phyloP scores from a whole-genome alignment of 192 early-diverging fungal genomes.

The Linnemannia schmuckeri region DNA sequence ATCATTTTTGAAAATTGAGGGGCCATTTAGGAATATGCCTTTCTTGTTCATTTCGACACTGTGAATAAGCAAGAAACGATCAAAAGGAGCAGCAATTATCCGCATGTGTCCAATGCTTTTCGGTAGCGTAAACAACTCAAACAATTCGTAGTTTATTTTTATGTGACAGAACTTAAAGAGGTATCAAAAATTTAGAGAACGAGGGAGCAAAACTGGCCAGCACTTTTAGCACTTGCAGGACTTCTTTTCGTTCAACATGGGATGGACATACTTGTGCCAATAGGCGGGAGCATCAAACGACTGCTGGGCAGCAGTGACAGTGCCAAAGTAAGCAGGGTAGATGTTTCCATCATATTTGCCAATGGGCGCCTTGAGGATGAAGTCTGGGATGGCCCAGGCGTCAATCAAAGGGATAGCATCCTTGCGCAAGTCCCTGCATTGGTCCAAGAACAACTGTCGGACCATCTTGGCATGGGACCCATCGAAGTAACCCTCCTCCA shows the following conservation, averaged over 20 bases:
- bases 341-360: slow-evolving; percentile 68
- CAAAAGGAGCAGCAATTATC: no score
- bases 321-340: slow-evolving; percentile 55
- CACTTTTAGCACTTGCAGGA: slow-evolving; percentile 6
- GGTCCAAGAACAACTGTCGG: slow-evolving; percentile 40
- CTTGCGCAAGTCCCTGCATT: slow-evolving; percentile 60
- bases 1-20: no score
- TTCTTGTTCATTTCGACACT: no score
- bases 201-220: not conserved
- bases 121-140: no score
- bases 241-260: slow-evolving; percentile 27
- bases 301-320: slow-evolving; percentile 37
- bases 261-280: slow-evolving; percentile 27
- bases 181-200: not conserved
- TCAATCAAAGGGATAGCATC: slow-evolving; percentile 66
- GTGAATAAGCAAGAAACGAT: no score
- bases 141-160: no score
- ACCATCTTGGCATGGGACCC: slow-evolving; percentile 57
- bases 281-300: slow-evolving; percentile 39
- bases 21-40: no score
- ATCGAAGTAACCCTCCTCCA: slow-evolving; percentile 62
- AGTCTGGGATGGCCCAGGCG: slow-evolving; percentile 65
- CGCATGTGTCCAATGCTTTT: no score
- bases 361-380: slow-evolving; percentile 69
- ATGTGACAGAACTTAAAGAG: not conserved